Evolutionary conservation across 2,329 filamentous ascomycete genomes (phyloP), one percentile per base, ranked within the genome.

Genomic region (Fusarium gaditjirri): DNA sequence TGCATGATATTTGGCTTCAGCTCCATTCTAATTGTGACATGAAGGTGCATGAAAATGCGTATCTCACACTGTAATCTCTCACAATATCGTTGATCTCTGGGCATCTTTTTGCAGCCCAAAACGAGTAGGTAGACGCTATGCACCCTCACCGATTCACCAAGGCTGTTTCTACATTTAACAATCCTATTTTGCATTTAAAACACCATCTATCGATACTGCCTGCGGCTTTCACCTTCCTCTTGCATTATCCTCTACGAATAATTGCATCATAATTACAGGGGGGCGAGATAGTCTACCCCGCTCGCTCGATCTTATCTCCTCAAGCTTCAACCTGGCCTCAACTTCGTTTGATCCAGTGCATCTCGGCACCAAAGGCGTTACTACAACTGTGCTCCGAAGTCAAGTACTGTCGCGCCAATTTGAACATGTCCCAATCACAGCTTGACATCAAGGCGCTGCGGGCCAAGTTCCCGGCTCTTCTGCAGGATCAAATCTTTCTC

Each of bases 401-500:
- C 4, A 1, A 57, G 9, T 16, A 11, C 3, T 13, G 2, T 13
- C 5, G 3, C 3, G 1, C 7, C 3, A 2, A 38, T 7, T 17
- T 3, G 0, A 19, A 17, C 1, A 69, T 70, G 67, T 35, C 86
- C 2, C 8, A 55, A 14, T 19, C 50, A 4, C 29, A 25, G 6
- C 36, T 56, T 16, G 61, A 61, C 8, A 19, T 74, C n/a, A 16
- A 31, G 2, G 41, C 53, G 1, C 8, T 70, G 2, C 61, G 91
- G 66, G 83, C 85, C 68, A 84, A 86, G 59, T 95, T 95, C 82
- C 92, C 93, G 38, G 91, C 92, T 19, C 80, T 95, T 42, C 81
- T 86, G 43, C 86, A 90, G 66, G 84, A 90, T 50, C 92, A 94
- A 76, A 85, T 94, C 54, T 94, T 88, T 78, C 88, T 95, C 72